phyloP scores from a whole-genome alignment of 2,329 filamentous ascomycete species.

The Fusarium oligoseptatum region DNA sequence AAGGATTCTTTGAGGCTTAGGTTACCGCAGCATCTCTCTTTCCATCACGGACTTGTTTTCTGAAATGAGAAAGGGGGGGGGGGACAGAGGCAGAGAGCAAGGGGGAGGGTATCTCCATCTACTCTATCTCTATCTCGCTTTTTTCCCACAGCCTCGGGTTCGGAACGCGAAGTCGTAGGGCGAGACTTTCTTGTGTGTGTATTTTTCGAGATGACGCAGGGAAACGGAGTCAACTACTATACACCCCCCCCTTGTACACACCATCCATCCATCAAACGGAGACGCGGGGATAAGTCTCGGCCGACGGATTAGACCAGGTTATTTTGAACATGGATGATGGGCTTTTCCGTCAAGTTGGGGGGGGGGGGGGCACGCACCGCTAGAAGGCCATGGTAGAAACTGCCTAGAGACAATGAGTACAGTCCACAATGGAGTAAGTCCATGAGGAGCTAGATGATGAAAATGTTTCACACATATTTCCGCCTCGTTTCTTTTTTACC shows the following conservation, averaged over 20 bases:
- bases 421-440: background rate
- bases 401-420: background rate
- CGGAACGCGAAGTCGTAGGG: background rate
- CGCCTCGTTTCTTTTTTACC: background rate
- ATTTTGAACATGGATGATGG: background rate
- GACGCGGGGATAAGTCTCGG: background rate
- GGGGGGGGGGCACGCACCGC: background rate
- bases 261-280: background rate
- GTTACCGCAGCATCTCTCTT: background rate
- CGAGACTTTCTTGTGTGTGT: background rate
- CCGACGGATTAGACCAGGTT: background rate
- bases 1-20: background rate
- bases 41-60: background rate
- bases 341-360: no score
- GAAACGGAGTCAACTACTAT: background rate
- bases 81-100: background rate
- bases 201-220: background rate
- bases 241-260: background rate
- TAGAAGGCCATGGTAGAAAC: background rate
- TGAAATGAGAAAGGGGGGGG: background rate
- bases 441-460: background rate
- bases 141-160: background rate
- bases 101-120: background rate
- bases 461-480: constrained; percentile 7
- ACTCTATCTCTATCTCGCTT: background rate